phyloP scores from a whole-genome alignment of 768 basidiomycete species.

The Suillus subaureus region DNA sequence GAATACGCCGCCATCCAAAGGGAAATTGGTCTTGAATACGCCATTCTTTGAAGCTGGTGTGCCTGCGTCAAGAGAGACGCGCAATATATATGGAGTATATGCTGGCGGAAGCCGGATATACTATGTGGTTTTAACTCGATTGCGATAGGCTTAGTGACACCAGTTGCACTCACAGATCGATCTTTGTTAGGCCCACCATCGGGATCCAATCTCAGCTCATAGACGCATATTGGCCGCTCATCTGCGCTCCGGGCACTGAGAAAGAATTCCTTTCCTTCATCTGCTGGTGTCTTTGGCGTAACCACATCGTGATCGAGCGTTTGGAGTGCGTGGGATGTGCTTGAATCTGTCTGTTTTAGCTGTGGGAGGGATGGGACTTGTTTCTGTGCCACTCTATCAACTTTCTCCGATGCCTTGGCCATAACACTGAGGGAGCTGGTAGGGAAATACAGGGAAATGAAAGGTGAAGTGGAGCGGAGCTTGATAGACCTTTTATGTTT shows the following conservation, averaged over 20 bases:
- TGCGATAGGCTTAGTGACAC: neutral
- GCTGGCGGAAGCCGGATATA: constrained; percentile 97
- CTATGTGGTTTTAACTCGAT: constrained; percentile 43
- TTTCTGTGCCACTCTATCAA: neutral
- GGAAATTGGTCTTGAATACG: constrained; percentile 95
- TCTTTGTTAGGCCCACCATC: constrained; percentile 91
- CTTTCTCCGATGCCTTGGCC: constrained; percentile 10
- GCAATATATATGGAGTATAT: constrained; percentile 82
- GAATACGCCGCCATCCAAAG: constrained; percentile 89
- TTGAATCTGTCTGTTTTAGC: neutral
- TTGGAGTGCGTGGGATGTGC: neutral
- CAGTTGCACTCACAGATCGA: constrained; percentile 63
- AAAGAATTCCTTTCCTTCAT: constrained; percentile 91
- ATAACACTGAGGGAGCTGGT: constrained; percentile 13
- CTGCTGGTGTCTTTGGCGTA: constrained; percentile 88
- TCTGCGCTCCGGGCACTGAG: constrained; percentile 51
- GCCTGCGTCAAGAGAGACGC: constrained; percentile 90
- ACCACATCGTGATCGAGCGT: constrained; percentile 28
- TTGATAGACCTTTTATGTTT: constrained; percentile 5
- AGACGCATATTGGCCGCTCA: constrained; percentile 76
- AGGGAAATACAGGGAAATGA: neutral
- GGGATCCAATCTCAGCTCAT: constrained; percentile 81
- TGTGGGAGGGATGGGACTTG: neutral
- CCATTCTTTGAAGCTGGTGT: constrained; percentile 90
- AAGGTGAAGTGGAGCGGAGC: neutral